Evolutionary conservation across 208 protist species (phyloP).

Genomic region (Phytomonas sp.): DNA sequence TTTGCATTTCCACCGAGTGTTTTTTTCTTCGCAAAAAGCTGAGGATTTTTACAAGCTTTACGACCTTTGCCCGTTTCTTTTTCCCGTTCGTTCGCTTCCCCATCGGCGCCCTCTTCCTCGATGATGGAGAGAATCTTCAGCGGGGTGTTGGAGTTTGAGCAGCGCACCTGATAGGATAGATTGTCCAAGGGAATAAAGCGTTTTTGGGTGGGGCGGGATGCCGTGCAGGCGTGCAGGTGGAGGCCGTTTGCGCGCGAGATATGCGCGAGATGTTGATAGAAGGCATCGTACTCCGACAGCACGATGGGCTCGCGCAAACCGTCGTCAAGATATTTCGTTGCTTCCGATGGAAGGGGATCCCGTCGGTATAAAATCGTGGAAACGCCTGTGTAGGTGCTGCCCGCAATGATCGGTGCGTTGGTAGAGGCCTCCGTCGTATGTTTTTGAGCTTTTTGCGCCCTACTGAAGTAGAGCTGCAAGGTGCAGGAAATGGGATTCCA

Average conservation of each 20-base stretch:
- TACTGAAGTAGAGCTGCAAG: conserved; percentile 42
- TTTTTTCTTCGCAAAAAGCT: neutral
- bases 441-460: neutral
- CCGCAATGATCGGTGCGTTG: conserved; percentile 13
- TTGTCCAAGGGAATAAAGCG: conserved; percentile 27
- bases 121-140: conserved; percentile 40
- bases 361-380: conserved; percentile 43
- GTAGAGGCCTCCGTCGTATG: neutral
- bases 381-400: conserved; percentile 37
- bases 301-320: neutral
- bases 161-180: conserved; percentile 29
- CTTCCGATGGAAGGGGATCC: neutral
- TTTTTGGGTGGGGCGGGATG: conserved; percentile 9
- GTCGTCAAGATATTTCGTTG: too few relatives aligned
- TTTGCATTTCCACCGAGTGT: neutral
- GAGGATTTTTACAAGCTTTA: conserved; percentile 1
- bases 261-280: conserved; percentile 9
- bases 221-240: conserved; percentile 52
- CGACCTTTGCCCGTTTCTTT: neutral
- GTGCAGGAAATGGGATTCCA: conserved; percentile 45
- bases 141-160: conserved; percentile 5
- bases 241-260: conserved; percentile 18
- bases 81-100: neutral
- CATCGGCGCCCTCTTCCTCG: conserved; percentile 17
- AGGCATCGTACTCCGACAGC: conserved; percentile 15